Evolutionary conservation across 2,329 filamentous ascomycete genomes (phyloP).

Genomic region (Phaeosphaeria sp.): DNA sequence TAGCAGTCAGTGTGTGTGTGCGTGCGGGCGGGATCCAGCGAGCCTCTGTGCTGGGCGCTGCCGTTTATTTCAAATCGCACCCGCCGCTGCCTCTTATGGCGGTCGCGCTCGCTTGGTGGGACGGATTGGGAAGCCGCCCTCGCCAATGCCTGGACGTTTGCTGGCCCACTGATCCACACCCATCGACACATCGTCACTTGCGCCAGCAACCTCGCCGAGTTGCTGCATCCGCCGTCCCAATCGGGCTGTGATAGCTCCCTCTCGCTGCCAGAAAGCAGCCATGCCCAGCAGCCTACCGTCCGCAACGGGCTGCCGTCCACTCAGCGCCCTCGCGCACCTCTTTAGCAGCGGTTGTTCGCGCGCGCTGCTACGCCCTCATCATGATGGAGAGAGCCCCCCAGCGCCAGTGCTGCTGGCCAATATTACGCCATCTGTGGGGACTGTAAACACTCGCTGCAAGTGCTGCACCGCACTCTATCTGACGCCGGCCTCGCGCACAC

Average conservation of each 20-base stretch:
- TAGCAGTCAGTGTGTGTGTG: no score
- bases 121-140: constrained; percentile 26
- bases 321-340: constrained; percentile 1
- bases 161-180: constrained; percentile 3
- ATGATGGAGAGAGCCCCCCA: neutral
- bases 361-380: neutral
- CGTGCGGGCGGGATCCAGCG: neutral
- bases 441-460: neutral
- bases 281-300: constrained; percentile 2
- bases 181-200: constrained; percentile 8
- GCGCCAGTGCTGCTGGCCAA: neutral
- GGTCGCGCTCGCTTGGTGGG: neutral
- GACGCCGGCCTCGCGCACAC: constrained; percentile 14
- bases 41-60: constrained; percentile 1
- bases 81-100: constrained; percentile 8
- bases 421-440: constrained; percentile 16
- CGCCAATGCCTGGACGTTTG: constrained; percentile 19
- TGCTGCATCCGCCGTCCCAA: constrained; percentile 17
- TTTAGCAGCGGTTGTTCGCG: neutral
- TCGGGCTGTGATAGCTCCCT: constrained; percentile 5
- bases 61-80: constrained; percentile 30
- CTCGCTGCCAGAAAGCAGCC: constrained; percentile 9
- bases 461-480: constrained; percentile 20
- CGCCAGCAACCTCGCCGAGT: constrained; percentile 10
- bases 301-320: constrained; percentile 16